phyloP scores from a whole-genome alignment of 768 basidiomycete species.

The Trametes cubensis region DNA sequence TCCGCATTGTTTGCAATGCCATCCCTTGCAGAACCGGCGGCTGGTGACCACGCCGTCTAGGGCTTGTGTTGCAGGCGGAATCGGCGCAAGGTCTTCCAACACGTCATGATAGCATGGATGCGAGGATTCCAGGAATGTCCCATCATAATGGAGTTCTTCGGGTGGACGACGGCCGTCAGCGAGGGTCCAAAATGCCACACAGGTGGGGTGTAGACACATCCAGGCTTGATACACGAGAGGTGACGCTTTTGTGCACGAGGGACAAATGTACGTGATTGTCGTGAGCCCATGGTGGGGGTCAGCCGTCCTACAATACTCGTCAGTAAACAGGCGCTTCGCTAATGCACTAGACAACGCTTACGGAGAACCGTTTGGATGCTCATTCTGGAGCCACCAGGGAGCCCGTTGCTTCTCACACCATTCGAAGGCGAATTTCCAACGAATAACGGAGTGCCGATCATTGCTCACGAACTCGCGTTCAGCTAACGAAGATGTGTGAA shows the following conservation, averaged over 20 bases:
- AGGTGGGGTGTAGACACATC: constrained; percentile 66
- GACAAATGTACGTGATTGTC: constrained; percentile 38
- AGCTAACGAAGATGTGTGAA: constrained; percentile 43
- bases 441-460: constrained; percentile 55
- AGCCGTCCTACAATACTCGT: background rate
- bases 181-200: constrained; percentile 57
- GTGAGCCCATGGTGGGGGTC: background rate
- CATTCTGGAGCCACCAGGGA: constrained; percentile 49
- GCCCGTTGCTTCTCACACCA: constrained; percentile 76
- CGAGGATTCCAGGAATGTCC: constrained; percentile 46
- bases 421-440: constrained; percentile 83
- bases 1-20: constrained; percentile 71
- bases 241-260: constrained; percentile 46
- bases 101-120: constrained; percentile 33
- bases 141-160: constrained; percentile 48
- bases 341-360: too few relatives aligned
- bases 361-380: background rate
- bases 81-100: constrained; percentile 45
- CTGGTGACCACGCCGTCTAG: constrained; percentile 49
- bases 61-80: constrained; percentile 31
- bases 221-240: constrained; percentile 61
- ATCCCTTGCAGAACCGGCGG: constrained; percentile 63
- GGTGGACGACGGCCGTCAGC: constrained; percentile 30
- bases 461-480: constrained; percentile 60
- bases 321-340: background rate